Conservation (phyloP, 75 land plant species). For the Isoetes taiwanensis region DNA sequence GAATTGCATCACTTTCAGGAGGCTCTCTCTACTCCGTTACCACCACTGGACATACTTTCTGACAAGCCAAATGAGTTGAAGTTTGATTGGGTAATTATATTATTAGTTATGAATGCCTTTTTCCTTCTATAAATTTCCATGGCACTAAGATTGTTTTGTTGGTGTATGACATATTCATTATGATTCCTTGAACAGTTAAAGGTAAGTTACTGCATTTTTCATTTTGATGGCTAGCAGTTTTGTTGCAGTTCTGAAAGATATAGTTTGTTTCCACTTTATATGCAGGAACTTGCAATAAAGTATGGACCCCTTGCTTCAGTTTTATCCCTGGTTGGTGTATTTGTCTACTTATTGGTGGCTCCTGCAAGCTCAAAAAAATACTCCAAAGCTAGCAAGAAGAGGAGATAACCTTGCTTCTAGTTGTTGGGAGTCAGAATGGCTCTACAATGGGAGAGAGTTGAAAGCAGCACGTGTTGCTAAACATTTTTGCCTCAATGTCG, state of each 20-base stretch:
- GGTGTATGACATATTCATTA: too few species aligned
- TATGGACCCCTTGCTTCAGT: conserved; percentile 71
- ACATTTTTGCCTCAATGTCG: too few species aligned
- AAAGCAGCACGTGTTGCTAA: too few species aligned
- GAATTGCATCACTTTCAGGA: conserved; percentile 32
- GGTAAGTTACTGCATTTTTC: not conserved
- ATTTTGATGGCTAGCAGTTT: not conserved
- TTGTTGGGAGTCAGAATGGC: too few species aligned
- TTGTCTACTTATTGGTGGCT: conserved; percentile 39
- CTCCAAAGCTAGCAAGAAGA: conserved; percentile 54
- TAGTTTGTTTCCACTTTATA: not conserved
- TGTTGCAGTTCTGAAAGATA: not conserved
- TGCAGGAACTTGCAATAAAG: conserved; percentile 58
- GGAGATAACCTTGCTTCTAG: conserved; percentile 8
- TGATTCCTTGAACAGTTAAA: not conserved
- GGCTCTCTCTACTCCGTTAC: conserved; percentile 75
- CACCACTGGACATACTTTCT: conserved; percentile 61
- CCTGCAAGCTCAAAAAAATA: conserved; percentile 50
- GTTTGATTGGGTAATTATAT: conserved; percentile 65
- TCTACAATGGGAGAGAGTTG: too few species aligned
- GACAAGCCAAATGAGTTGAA: conserved; percentile 58
- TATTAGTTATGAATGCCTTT: too few species aligned
- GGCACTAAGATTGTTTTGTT: too few species aligned
- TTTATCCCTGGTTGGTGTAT: conserved; percentile 41
- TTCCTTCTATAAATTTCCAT: too few species aligned